Conservation (phyloP, 495 filamentous ascomycete genomes). For the Penicillium canariense region DNA sequence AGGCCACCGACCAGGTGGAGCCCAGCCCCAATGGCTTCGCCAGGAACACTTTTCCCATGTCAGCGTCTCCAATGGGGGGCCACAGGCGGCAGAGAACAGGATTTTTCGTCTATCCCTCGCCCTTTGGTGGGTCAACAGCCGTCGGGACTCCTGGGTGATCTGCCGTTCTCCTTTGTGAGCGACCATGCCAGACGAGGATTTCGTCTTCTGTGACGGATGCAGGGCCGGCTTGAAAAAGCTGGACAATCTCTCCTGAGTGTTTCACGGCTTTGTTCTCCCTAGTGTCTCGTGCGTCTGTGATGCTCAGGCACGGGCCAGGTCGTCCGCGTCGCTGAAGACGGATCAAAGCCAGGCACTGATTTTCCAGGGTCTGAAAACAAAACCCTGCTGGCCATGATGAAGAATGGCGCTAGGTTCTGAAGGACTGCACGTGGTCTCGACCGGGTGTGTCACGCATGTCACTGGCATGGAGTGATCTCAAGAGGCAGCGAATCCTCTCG, state of each 20-base stretch:
- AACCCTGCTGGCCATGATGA: neutral
- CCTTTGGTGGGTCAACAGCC: neutral
- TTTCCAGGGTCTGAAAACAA: neutral
- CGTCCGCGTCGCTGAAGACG: neutral
- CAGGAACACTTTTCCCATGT: slow-evolving; percentile 29
- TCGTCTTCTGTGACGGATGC: too few relatives aligned
- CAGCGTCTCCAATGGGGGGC: neutral
- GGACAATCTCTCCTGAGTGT: too few relatives aligned
- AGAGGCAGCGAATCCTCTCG: neutral
- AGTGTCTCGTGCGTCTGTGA: neutral
- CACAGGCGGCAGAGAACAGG: slow-evolving; percentile 9
- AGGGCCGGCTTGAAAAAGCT: too few relatives aligned
- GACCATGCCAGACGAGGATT: too few relatives aligned
- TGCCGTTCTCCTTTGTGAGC: too few relatives aligned
- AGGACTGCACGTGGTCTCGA: too few relatives aligned
- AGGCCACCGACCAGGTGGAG: slow-evolving; percentile 11
- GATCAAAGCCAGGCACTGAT: neutral
- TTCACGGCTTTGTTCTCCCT: neutral
- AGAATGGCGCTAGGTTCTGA: too few relatives aligned
- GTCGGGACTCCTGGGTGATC: neutral
- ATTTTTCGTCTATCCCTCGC: slow-evolving; percentile 4
- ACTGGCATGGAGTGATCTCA: neutral
- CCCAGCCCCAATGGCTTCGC: slow-evolving; percentile 25
- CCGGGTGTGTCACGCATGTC: neutral
- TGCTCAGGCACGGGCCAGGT: neutral